phyloP scores from a whole-genome alignment of 2,329 filamentous ascomycete genomes.

The Trichoderma sp. region DNA sequence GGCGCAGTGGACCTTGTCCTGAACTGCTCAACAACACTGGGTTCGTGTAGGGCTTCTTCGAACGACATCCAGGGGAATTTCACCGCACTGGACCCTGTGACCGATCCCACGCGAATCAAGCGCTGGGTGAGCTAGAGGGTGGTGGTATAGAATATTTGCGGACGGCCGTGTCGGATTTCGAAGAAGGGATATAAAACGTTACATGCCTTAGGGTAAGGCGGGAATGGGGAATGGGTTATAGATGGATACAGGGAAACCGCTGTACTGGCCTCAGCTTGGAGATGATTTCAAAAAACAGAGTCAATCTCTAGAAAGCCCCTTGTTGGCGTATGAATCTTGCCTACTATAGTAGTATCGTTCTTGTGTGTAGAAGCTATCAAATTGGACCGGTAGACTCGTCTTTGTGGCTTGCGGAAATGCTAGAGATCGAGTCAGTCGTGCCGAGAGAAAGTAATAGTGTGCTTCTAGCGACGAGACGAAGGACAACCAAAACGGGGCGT shows the following conservation, averaged over 20 bases:
- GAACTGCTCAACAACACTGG: conserved; percentile 27
- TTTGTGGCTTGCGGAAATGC: too few species aligned
- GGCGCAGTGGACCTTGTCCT: neutral
- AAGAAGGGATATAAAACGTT: neutral
- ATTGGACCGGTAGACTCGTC: too few species aligned
- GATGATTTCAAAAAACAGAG: too few species aligned
- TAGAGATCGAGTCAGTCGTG: too few species aligned
- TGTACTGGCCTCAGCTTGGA: too few species aligned
- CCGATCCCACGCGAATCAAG: conserved; percentile 26
- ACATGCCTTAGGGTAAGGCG: neutral
- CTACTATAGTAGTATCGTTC: too few species aligned
- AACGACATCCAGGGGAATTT: conserved; percentile 38
- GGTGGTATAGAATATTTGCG: neutral
- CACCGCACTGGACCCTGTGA: conserved; percentile 38
- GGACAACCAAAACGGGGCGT: too few species aligned
- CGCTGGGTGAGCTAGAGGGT: conserved; percentile 20
- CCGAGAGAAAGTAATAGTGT: too few species aligned
- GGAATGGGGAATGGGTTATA: neutral
- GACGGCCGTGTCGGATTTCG: neutral
- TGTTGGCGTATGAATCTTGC: too few species aligned
- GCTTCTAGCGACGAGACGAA: too few species aligned
- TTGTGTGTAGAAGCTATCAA: too few species aligned
- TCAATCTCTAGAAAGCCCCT: too few species aligned
- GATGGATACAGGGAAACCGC: neutral
- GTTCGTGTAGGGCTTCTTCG: conserved; percentile 37